Conservation (phyloP, 2,329 filamentous ascomycete genomes). For the Beauveria brongniartii region DNA sequence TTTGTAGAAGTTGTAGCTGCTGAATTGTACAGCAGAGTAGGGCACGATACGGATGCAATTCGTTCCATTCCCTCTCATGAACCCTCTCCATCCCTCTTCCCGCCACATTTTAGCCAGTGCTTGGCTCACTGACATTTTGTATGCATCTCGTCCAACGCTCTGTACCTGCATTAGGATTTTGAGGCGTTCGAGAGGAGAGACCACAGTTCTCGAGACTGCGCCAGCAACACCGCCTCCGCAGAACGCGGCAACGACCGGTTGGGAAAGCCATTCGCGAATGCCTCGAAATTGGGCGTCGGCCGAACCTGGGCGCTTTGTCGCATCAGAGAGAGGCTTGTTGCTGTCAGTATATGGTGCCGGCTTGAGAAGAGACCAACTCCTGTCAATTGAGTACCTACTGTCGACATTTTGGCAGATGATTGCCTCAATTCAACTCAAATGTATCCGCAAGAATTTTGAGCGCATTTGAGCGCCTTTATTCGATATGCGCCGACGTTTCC, state of each 20-base stretch:
- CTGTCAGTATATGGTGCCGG: not conserved
- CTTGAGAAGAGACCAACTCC: not conserved
- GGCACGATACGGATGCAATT: constrained; percentile 98
- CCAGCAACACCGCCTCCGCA: constrained; percentile 90
- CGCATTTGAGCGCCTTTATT: not conserved
- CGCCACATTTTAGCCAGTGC: constrained; percentile 91
- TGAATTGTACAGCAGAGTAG: constrained; percentile 96
- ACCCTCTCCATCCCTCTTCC: constrained; percentile 93
- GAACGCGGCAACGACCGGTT: constrained; percentile 85
- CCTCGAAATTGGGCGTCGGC: constrained; percentile 22
- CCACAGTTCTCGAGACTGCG: constrained; percentile 94
- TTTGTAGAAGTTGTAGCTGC: constrained; percentile 97
- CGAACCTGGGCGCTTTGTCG: constrained; percentile 19
- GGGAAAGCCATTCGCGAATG: constrained; percentile 52
- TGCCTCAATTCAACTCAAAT: not conserved
- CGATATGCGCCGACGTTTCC: not conserved
- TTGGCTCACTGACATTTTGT: constrained; percentile 84
- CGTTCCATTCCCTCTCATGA: constrained; percentile 96
- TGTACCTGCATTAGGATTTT: constrained; percentile 99
- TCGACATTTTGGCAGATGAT: not conserved
- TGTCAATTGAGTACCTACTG: not conserved
- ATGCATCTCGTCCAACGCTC: constrained; percentile 81
- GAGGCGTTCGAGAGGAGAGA: constrained; percentile 88
- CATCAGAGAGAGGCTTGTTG: constrained; percentile 11
- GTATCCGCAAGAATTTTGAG: not conserved